Evolutionary conservation across 2,329 filamentous ascomycete species (phyloP), one percentile per base, ranked within the genome.

Genomic region (Endoconidiophora laricicola): DNA sequence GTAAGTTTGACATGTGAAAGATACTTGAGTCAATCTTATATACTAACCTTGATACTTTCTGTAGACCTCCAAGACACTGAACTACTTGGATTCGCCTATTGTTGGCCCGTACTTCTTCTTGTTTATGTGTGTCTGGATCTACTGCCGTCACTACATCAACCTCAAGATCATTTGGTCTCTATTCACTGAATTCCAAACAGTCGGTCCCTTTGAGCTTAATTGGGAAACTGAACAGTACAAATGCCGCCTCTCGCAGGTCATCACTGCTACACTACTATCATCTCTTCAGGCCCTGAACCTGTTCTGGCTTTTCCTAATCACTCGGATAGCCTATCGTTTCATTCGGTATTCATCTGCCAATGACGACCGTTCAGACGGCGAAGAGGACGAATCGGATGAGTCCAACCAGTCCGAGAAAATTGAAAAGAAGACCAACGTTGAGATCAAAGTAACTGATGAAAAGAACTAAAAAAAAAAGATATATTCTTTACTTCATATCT

Each of bases 1-100:
- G 84, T 88, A 76, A 66, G 81, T 67, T 44, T 18, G 16, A 48
- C 18, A 29, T 16, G 23, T 10, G 23, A 46, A 10, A 22, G 4
- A 36, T 29, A 14, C 6, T 18, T 48, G 36, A 14, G 5, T 23
- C 47, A n/a, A 26, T 16, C 38, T 3, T 20, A 18, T 26, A 29
- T 37, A 26, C 23, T 23, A 20, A 16, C 23, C 36, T 23, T 9
- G 23, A 29, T 10, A 29, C 18, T 18, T 18, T 16, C 18, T 29
- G 4, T 57, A 88, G 82, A 91, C 85, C 2, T 94, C 86, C 54
- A 95, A 95, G 69, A 77, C 81, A 4, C 76, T 95, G 58, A 94
- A 94, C 69, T 95, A 96, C 67, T 68, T 95, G 57, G 83, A 94
- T 61, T 79, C 80, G 50, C 69, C 74, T 52, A 69, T 93, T 43